These are phyloP conservation scores for Monilinia laxa DNA, from an alignment of 2,329 filamentous ascomycete genomes.

Conservation along the genomic window DNA sequence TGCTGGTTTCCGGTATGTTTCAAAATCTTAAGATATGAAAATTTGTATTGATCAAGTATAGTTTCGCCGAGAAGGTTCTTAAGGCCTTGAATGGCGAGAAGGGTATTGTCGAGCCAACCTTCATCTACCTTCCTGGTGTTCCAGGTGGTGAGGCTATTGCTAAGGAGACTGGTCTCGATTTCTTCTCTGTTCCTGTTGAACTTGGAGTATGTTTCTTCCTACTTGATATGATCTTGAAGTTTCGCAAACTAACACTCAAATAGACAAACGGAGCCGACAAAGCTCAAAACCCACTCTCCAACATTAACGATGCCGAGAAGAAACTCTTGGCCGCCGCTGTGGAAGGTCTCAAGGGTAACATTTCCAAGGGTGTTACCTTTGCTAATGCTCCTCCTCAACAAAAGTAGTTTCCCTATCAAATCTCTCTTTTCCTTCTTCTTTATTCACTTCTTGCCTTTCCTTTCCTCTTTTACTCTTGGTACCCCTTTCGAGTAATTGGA, in stretches of 20 bases:
- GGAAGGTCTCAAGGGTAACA: conserved; percentile 61
- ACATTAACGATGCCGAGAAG: conserved; percentile 34
- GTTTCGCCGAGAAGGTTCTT: conserved; percentile 92
- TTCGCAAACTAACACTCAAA: conserved; percentile 75
- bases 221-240: conserved; percentile 54
- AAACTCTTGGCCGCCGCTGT: conserved; percentile 19
- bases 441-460: not conserved
- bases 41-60: conserved; percentile 41
- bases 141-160: conserved; percentile 81
- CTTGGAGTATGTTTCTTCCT: conserved; percentile 78
- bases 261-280: conserved; percentile 56
- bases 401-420: conserved; percentile 25
- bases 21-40: not conserved
- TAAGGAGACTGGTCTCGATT: conserved; percentile 82
- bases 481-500: conserved; percentile 6
- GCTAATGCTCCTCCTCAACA: conserved; percentile 35
- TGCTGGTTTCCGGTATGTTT: conserved; percentile 79
- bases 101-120: conserved; percentile 91
- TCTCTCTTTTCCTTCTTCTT: not conserved
- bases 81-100: conserved; percentile 91
- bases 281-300: conserved; percentile 20
- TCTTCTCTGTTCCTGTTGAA: conserved; percentile 94
- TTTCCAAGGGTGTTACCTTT: conserved; percentile 77
- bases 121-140: conserved; percentile 90
- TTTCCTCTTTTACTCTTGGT: not conserved